A percentile compares a stretch with the other conserved stretches of the same genome.
Evolutionary conservation across 352 stramenopile genomes (phyloP).

Genomic region (Pythium plurisporium): DNA sequence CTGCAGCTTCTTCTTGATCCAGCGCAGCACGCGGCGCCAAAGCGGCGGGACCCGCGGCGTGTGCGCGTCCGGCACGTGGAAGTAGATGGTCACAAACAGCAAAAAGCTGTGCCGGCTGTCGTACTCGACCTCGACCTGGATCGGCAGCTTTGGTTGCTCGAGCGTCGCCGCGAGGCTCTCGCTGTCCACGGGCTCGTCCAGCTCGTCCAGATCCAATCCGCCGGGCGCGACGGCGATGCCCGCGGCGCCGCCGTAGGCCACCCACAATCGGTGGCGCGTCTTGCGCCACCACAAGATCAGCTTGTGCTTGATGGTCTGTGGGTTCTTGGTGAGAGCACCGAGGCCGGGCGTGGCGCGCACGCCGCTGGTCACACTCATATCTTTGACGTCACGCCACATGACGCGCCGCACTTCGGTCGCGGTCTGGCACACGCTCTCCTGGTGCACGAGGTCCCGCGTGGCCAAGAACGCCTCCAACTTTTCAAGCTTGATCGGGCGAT

Average conservation of each 20-base stretch:
- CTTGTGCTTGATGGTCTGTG: slow-evolving; percentile 11
- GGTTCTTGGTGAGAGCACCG: slow-evolving; percentile 8
- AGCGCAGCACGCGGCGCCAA: slow-evolving; percentile 1
- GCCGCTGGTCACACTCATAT: slow-evolving; percentile 8
- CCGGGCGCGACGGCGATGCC: slow-evolving; percentile 1
- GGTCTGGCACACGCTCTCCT: slow-evolving; percentile 50
- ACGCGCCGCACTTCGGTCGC: slow-evolving; percentile 48
- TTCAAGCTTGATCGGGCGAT: slow-evolving; percentile 42
- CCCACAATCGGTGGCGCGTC: slow-evolving; percentile 2
- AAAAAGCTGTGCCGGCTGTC: slow-evolving; percentile 49
- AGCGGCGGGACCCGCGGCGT: not conserved
- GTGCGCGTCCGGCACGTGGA: slow-evolving; percentile 24
- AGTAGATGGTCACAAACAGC: slow-evolving; percentile 50
- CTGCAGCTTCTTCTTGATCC: slow-evolving; percentile 6
- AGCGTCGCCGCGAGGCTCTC: slow-evolving; percentile 8
- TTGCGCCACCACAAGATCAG: slow-evolving; percentile 16
- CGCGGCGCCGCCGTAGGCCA: not conserved
- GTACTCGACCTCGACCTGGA: slow-evolving; percentile 77
- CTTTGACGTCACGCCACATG: slow-evolving; percentile 39
- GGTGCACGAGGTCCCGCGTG: slow-evolving; percentile 35
- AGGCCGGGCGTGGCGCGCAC: not conserved
- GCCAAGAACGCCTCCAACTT: slow-evolving; percentile 41
- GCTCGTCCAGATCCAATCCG: not conserved
- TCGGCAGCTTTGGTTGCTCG: slow-evolving; percentile 31
- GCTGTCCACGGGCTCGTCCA: not conserved